phyloP scores from a whole-genome alignment of 345 rosid genomes.

The Arabis alpina region DNA sequence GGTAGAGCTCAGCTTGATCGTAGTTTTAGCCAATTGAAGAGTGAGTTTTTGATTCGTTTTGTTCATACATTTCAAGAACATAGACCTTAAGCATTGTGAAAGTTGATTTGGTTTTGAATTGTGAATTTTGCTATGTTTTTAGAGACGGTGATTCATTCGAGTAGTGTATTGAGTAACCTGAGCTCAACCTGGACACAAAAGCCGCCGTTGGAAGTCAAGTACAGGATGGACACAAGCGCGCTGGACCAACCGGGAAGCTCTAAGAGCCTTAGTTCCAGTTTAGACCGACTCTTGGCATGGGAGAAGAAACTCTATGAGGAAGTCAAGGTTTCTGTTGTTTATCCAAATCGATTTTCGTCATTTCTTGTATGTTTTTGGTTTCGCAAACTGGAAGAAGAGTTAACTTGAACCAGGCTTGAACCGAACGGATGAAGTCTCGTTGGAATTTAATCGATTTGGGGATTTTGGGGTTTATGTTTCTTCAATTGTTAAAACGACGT shows the following conservation, averaged over 20 bases:
- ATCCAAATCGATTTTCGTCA: background rate
- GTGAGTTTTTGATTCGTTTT: slow-evolving; percentile 45
- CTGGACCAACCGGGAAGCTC: slow-evolving; percentile 63
- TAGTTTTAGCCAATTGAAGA: slow-evolving; percentile 86
- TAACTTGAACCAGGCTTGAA: no score
- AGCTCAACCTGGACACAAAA: slow-evolving; percentile 97
- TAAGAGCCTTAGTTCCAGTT: slow-evolving; percentile 81
- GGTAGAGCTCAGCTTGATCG: slow-evolving; percentile 93
- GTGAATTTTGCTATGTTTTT: slow-evolving; percentile 29
- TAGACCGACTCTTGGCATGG: slow-evolving; percentile 96
- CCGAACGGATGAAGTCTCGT: no score
- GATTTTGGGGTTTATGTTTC: no score
- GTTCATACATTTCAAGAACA: background rate
- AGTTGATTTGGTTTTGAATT: background rate
- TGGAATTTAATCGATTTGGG: no score
- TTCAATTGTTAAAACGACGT: no score
- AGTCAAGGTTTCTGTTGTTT: slow-evolving; percentile 68
- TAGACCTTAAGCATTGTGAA: background rate
- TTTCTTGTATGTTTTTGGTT: background rate
- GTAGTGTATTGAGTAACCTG: slow-evolving; percentile 78
- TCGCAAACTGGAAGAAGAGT: no score
- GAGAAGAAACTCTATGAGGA: slow-evolving; percentile 94
- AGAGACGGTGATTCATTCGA: slow-evolving; percentile 98
- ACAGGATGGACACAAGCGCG: slow-evolving; percentile 67
- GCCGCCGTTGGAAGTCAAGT: slow-evolving; percentile 93